Base-by-base conservation (phyloP, 2,329 filamentous ascomycete genomes). In the Colletotrichum tabaci region DNA sequence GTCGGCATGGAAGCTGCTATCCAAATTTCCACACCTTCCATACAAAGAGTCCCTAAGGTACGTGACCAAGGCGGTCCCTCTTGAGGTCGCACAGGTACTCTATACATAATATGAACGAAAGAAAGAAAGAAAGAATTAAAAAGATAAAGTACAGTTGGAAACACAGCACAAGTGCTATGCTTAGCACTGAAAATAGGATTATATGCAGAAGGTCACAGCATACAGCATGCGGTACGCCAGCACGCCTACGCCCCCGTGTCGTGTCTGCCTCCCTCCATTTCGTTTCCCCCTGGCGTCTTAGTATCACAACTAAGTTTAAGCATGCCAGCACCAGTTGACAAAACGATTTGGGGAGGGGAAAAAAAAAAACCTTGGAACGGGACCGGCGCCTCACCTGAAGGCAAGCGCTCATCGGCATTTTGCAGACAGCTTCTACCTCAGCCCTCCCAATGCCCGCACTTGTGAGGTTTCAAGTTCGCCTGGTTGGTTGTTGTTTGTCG, bases 401-500 rank as follows among this genome's bases (percentile, higher is more conserved):
- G 7, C 7, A 53, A 15, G 56, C 50, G 46, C 57, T 50, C 26
- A 67, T 57, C 23, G 21, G 47, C 23, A 46, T 53, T 35, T 44
- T 6, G 18, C 30, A 18, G 10, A 18, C 30, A 18, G 30, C 30
- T 18, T 55, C 13, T 12, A 40, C 30, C 2, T 18, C 9, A n/a
- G 15, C 9, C 8, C 23, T 30, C 12, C 26, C 50, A 42, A 49
- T 44, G 57, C 52, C 50, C 44, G 52, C 57, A 52, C 8, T 62
- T 44, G 44, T 57, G 44, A 42, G 57, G 67, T 62, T 67, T 62
- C 64, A 67, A 67, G 42, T 57, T 23, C 50, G 64, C 57, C 64
- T 67, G 44, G 53, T 57, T 67, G 42, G 5, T 30, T 30, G 30
- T 30, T 30, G 30, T 30, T 30, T 30, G 30, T 30, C 7, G 30